Evolutionary conservation across 345 rosid species (phyloP).

Genomic region (Mercurialis annua): DNA sequence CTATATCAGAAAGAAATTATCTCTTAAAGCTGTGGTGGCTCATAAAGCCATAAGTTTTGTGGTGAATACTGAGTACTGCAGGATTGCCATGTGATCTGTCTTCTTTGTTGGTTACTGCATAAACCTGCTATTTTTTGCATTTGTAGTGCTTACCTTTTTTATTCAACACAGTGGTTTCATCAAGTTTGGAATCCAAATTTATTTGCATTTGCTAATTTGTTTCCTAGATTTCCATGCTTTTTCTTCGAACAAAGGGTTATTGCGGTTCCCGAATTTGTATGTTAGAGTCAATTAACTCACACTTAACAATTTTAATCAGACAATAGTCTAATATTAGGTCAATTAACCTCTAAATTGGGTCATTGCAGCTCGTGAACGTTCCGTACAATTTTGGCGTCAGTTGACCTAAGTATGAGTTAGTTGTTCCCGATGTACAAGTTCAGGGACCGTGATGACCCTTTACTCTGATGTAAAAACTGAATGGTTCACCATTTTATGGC

Average conservation of each 20-base stretch:
- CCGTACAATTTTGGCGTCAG: no score
- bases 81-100: not conserved
- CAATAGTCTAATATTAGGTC: no score
- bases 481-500: not conserved
- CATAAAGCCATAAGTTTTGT: not conserved
- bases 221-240: not conserved
- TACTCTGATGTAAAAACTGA: no score
- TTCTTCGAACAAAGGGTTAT: no score
- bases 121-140: not conserved
- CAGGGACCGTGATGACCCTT: no score
- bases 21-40: slow-evolving; percentile 2
- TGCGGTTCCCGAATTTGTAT: not conserved
- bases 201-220: slow-evolving; percentile 4
- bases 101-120: not conserved
- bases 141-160: not conserved
- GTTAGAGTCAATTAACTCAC: no score
- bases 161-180: not conserved
- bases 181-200: not conserved
- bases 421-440: no score
- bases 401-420: no score
- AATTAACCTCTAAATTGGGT: no score
- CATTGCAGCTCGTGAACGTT: no score
- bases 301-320: no score
- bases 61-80: not conserved
- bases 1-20: not conserved